Percentiles rank a stretch among this genome's conserved stretches.
These are phyloP conservation scores for Vigna hirtella DNA, from an alignment of 306 rosid species.

Conservation along the genomic window DNA sequence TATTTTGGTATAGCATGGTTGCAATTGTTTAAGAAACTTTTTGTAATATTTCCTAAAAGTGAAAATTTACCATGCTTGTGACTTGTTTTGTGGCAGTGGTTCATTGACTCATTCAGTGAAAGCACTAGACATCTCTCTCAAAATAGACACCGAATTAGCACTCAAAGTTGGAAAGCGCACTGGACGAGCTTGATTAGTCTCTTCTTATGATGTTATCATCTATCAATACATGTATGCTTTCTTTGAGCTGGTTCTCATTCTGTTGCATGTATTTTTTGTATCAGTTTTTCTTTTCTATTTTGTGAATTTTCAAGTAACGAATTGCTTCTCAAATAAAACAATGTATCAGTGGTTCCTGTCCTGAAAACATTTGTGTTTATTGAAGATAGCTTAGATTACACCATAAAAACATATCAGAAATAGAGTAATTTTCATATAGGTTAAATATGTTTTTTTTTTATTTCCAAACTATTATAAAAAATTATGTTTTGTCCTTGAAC, in stretches of 20 bases:
- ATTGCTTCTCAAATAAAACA: constrained; percentile 21
- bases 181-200: constrained; percentile 68
- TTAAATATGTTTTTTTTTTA: too few species aligned
- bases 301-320: background rate
- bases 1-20: background rate
- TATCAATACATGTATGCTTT: background rate
- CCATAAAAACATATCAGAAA: too few species aligned
- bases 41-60: background rate
- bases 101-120: constrained; percentile 91
- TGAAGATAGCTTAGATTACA: too few species aligned
- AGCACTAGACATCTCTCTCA: constrained; percentile 93
- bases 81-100: constrained; percentile 68
- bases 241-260: background rate
- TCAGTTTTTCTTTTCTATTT: background rate
- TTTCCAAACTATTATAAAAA: too few species aligned
- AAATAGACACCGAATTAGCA: constrained; percentile 94
- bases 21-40: constrained; percentile 17
- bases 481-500: too few species aligned
- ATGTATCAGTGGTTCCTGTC: background rate
- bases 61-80: background rate
- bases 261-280: background rate
- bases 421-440: too few species aligned
- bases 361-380: background rate
- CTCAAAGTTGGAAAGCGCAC: constrained; percentile 93
- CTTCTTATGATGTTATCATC: constrained; percentile 16